These are phyloP conservation scores for Aspergillus jensenii DNA, from an alignment of 2,329 filamentous ascomycete species.

Conservation along the genomic window DNA sequence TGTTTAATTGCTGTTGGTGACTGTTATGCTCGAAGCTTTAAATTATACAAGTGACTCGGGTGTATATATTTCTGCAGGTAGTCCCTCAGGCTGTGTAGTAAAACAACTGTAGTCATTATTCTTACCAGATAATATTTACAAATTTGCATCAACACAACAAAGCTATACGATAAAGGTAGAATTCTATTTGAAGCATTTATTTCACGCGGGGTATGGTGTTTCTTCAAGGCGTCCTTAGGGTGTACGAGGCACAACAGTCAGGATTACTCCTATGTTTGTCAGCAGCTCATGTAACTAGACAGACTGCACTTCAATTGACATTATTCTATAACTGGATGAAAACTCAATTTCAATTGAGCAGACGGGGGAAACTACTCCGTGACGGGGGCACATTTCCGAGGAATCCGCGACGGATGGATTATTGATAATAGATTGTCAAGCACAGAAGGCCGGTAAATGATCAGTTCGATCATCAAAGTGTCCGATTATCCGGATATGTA, in stretches of 20 bases:
- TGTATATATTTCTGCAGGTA: neutral
- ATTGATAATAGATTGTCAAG: slow-evolving; percentile 9
- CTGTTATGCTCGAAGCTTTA: neutral
- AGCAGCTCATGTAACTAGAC: neutral
- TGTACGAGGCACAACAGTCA: neutral
- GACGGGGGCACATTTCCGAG: slow-evolving; percentile 9
- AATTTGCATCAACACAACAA: neutral
- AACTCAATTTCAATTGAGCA: neutral
- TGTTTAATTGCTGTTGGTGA: neutral
- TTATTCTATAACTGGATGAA: neutral
- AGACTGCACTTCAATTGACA: neutral
- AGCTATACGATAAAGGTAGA: neutral
- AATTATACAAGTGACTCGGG: neutral
- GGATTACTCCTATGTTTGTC: slow-evolving; percentile 4
- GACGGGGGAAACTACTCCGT: neutral
- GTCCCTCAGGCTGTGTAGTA: no score
- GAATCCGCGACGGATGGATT: neutral
- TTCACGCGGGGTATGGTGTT: neutral
- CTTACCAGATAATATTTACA: no score
- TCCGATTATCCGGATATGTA: neutral
- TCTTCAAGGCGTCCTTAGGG: neutral
- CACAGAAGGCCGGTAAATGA: neutral
- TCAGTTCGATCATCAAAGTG: neutral
- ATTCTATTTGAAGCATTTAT: neutral
- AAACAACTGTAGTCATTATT: no score